Percentiles rank a stretch among this genome's conserved stretches.
These are phyloP conservation scores for Chlamydomonas sp. DNA, from an alignment of 139 green algal genomes.

Conservation along the genomic window DNA sequence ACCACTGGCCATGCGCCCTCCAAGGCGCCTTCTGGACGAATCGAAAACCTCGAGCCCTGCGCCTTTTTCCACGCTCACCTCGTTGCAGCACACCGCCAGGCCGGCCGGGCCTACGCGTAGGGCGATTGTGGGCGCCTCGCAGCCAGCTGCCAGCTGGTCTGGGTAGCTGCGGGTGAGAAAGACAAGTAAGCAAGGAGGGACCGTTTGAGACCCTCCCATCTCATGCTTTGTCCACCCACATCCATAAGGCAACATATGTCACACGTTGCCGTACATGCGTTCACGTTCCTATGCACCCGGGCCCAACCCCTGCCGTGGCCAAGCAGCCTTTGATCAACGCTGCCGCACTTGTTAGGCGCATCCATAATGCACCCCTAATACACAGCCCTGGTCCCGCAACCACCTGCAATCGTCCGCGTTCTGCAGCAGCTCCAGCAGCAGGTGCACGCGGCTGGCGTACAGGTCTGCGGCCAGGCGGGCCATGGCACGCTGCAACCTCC, in stretches of 20 bases:
- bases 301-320: not conserved
- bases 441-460: constrained; percentile 33
- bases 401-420: constrained; percentile 50
- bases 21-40: not conserved
- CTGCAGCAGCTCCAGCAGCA: constrained; percentile 54
- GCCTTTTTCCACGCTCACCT: not conserved
- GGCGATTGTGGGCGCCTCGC: constrained; percentile 28
- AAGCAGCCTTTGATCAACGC: not conserved
- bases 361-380: not conserved
- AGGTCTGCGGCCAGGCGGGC: constrained; percentile 36
- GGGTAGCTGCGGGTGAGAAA: constrained; percentile 3
- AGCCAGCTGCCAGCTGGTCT: not conserved
- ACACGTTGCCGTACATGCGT: not conserved
- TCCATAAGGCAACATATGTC: not conserved
- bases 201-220: not conserved
- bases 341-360: not conserved
- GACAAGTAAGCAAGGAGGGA: not conserved
- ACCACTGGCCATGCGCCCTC: too few relatives aligned
- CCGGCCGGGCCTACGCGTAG: constrained; percentile 17
- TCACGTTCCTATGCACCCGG: not conserved
- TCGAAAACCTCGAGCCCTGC: not conserved
- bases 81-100: constrained; percentile 33
- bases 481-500: constrained; percentile 25
- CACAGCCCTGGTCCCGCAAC: not conserved
- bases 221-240: not conserved